These are phyloP conservation scores for Physaria fendleri DNA, from an alignment of 345 rosid genomes.

Conservation along the genomic window DNA sequence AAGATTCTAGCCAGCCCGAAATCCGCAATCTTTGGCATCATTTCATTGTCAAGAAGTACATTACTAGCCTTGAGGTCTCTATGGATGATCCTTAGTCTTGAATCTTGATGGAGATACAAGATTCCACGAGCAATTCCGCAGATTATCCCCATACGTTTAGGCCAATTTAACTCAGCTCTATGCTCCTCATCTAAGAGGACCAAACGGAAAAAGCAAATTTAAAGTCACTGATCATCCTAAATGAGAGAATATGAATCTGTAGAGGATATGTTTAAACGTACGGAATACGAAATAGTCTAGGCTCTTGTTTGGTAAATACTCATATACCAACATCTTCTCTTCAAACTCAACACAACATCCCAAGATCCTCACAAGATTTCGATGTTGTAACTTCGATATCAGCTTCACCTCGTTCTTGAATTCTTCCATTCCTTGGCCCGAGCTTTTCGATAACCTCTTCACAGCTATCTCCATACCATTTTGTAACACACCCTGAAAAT, in stretches of 20 bases:
- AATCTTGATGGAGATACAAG: slow-evolving; percentile 69
- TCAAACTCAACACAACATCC: slow-evolving; percentile 53
- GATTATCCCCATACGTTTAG: slow-evolving; percentile 44
- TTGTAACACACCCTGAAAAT: slow-evolving; percentile 35
- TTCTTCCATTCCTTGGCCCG: slow-evolving; percentile 47
- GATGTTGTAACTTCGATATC: slow-evolving; percentile 58
- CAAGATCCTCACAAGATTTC: slow-evolving; percentile 61
- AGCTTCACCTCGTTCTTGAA: slow-evolving; percentile 41
- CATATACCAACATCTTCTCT: slow-evolving; percentile 59
- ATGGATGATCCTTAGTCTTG: slow-evolving; percentile 67
- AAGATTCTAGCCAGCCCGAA: slow-evolving; percentile 64
- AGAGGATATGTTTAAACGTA: slow-evolving; percentile 13
- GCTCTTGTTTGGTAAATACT: slow-evolving; percentile 57
- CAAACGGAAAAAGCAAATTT: background rate
- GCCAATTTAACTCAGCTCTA: slow-evolving; percentile 41
- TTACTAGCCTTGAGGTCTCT: slow-evolving; percentile 67
- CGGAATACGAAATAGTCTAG: slow-evolving; percentile 50
- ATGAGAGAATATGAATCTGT: background rate
- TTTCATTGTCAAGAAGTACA: slow-evolving; percentile 40
- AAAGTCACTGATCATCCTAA: background rate
- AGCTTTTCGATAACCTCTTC: slow-evolving; percentile 42
- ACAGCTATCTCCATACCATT: slow-evolving; percentile 47
- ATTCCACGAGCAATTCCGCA: slow-evolving; percentile 60
- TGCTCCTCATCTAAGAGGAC: slow-evolving; percentile 26
- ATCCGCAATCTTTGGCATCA: slow-evolving; percentile 63